phyloP scores from a whole-genome alignment of 2,329 filamentous ascomycete genomes.

The Penicillium nordicum region DNA sequence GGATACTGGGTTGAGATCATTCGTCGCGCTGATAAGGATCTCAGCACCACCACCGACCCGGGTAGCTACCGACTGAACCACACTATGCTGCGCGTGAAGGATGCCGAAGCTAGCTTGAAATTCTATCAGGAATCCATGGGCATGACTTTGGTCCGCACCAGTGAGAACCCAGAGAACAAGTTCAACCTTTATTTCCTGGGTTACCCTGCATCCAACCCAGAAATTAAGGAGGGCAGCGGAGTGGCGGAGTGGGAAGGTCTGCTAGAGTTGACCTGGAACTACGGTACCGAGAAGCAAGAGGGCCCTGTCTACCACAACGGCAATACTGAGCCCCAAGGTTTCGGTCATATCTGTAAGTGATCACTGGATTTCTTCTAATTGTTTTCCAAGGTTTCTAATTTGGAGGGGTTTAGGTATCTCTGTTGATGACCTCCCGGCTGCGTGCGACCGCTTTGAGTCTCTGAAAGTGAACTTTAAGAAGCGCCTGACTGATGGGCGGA shows the following conservation, averaged over 20 bases:
- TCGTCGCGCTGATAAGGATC: slow-evolving; percentile 71
- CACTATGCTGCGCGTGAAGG: slow-evolving; percentile 88
- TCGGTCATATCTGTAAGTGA: slow-evolving; percentile 80
- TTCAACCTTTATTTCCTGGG: slow-evolving; percentile 95
- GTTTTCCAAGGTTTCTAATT: background rate
- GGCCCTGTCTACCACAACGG: slow-evolving; percentile 87
- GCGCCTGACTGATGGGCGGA: slow-evolving; percentile 80
- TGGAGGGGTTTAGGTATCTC: slow-evolving; percentile 56
- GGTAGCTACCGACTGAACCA: slow-evolving; percentile 66
- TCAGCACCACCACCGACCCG: slow-evolving; percentile 68
- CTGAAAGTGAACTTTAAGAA: slow-evolving; percentile 90
- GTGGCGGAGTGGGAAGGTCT: slow-evolving; percentile 73
- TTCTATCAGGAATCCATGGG: slow-evolving; percentile 86
- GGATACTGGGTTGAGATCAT: slow-evolving; percentile 65
- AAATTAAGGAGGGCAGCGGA: slow-evolving; percentile 49
- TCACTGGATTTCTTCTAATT: background rate
- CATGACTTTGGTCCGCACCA: slow-evolving; percentile 75
- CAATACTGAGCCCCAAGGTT: slow-evolving; percentile 87
- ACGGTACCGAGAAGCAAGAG: slow-evolving; percentile 71
- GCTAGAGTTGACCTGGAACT: slow-evolving; percentile 84
- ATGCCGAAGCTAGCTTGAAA: slow-evolving; percentile 66
- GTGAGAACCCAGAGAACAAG: slow-evolving; percentile 64
- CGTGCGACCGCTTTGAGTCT: slow-evolving; percentile 81
- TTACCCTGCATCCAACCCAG: slow-evolving; percentile 61
- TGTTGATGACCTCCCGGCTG: slow-evolving; percentile 84